Conservation (phyloP, 345 rosid species). For the Dimocarpus longan region DNA sequence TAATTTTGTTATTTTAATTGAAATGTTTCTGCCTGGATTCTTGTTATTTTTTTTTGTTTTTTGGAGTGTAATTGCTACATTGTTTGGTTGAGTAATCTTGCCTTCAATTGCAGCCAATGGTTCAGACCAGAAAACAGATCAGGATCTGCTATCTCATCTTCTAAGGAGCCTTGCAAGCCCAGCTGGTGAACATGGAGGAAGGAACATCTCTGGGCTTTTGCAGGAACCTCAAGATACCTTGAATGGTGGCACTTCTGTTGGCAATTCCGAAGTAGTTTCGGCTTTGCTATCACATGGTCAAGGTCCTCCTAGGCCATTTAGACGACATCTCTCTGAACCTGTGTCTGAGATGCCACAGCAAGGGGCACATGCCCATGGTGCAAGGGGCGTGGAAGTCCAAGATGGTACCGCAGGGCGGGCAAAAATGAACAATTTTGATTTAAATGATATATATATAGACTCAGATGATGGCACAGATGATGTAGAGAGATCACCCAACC, state of each 20-base stretch:
- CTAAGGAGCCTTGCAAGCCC: conserved; percentile 74
- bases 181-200: conserved; percentile 59
- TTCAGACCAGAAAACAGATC: conserved; percentile 66
- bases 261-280: conserved; percentile 51
- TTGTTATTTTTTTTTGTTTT: background rate
- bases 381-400: conserved; percentile 41
- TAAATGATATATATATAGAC: conserved; percentile 84
- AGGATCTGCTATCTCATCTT: conserved; percentile 79
- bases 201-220: conserved; percentile 61
- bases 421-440: conserved; percentile 86
- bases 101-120: conserved; percentile 63
- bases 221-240: conserved; percentile 60
- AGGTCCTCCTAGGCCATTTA: conserved; percentile 45
- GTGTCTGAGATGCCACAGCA: conserved; percentile 45
- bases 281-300: conserved; percentile 55
- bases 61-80: background rate
- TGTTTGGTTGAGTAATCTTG: conserved; percentile 17
- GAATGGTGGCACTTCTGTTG: conserved; percentile 43
- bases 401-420: conserved; percentile 47
- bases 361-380: conserved; percentile 34
- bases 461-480: conserved; percentile 83
- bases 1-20: background rate
- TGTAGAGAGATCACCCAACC: conserved; percentile 68
- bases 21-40: background rate
- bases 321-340: conserved; percentile 42